Evolutionary conservation across 176 grass and related monocot species (phyloP).

Genomic region (Cymbopogon citratus): DNA sequence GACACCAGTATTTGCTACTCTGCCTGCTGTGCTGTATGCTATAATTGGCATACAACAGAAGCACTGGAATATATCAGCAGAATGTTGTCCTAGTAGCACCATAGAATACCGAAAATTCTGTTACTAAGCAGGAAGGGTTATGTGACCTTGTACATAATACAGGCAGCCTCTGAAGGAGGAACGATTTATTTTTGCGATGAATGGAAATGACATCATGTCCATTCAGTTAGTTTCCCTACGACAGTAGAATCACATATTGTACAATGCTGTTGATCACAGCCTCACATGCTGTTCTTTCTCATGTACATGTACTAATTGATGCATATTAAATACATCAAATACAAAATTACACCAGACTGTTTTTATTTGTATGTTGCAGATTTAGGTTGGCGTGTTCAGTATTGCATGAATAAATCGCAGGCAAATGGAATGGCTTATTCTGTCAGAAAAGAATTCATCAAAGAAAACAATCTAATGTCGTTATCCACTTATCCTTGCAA

Average conservation of each 20-base stretch:
- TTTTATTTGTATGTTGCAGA: neutral
- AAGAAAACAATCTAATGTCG: neutral
- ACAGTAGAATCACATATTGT: conserved; percentile 11
- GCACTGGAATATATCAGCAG: neutral
- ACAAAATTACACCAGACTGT: neutral
- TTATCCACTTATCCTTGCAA: no score
- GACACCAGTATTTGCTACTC: neutral
- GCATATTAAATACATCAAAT: neutral
- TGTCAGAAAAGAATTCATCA: neutral
- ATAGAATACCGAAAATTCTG: conserved; percentile 5
- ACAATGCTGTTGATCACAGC: neutral
- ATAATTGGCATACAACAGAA: neutral
- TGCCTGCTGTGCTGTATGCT: neutral
- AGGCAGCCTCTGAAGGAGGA: conserved; percentile 23
- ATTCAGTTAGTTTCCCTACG: neutral
- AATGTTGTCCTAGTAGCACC: neutral
- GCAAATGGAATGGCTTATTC: neutral
- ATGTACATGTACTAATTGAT: neutral
- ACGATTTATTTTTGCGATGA: neutral
- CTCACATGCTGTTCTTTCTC: neutral
- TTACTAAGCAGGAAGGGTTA: neutral
- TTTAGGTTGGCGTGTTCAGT: neutral
- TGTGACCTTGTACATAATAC: conserved; percentile 50
- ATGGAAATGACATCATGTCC: neutral
- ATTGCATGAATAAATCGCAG: neutral